Conservation (phyloP, 139 green algal species). For the Chlorella sp. region DNA sequence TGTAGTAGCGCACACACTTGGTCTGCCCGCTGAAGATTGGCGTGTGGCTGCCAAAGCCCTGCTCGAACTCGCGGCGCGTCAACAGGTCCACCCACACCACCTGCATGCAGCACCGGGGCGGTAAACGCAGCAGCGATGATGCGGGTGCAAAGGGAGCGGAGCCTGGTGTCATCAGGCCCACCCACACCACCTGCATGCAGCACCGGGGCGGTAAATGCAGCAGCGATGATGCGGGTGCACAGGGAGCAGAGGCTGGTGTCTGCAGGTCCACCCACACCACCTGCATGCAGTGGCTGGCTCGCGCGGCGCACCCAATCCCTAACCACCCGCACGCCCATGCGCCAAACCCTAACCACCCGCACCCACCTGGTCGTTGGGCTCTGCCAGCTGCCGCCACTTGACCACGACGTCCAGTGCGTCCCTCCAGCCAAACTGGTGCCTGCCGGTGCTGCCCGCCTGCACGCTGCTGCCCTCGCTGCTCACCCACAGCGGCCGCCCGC, state of each 20-base stretch:
- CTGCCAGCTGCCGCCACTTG: slow-evolving; percentile 88
- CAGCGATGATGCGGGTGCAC: no score
- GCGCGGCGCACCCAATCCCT: no score
- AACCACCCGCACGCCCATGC: neutral
- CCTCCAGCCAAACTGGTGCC: slow-evolving; percentile 75
- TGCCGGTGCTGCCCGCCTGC: slow-evolving; percentile 20
- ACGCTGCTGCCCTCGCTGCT: slow-evolving; percentile 38
- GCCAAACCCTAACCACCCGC: neutral
- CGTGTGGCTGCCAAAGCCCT: slow-evolving; percentile 86
- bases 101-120: no score
- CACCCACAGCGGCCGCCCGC: slow-evolving; percentile 12
- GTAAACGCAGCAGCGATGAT: no score
- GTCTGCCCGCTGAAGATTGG: slow-evolving; percentile 89
- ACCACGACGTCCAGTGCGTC: slow-evolving; percentile 89
- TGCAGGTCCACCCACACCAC: slow-evolving; percentile 95
- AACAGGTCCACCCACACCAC: slow-evolving; percentile 95
- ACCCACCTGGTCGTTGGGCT: slow-evolving; percentile 83
- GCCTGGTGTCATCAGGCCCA: slow-evolving; percentile 89
- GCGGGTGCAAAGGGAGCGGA: no score
- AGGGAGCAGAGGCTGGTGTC: no score
- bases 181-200: slow-evolving; percentile 83
- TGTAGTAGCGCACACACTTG: slow-evolving; percentile 89
- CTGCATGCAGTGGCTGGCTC: no score
- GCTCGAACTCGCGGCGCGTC: slow-evolving; percentile 72
- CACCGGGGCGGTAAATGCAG: no score